Conservation (phyloP, 164 flowering plant species). For the Dillenia turbinata region DNA sequence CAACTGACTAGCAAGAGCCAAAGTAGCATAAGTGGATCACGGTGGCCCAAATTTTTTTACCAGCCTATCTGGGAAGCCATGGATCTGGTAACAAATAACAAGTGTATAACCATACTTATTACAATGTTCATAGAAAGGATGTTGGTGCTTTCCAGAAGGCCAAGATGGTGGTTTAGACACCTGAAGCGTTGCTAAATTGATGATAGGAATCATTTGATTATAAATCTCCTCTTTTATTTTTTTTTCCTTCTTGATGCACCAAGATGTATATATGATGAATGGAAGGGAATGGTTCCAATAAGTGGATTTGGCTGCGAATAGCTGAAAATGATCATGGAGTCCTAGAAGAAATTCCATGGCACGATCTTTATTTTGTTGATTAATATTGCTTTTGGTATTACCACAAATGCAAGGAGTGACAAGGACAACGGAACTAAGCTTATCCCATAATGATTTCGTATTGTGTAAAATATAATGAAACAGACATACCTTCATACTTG, state of each 20-base stretch:
- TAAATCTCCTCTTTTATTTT: constrained; percentile 14
- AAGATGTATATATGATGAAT: constrained; percentile 4
- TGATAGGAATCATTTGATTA: background rate
- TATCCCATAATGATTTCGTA: constrained; percentile 7
- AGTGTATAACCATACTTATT: constrained; percentile 6
- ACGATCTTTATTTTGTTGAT: constrained; percentile 5
- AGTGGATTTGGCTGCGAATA: constrained; percentile 9
- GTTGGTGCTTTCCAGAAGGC: constrained; percentile 6
- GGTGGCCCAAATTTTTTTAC: background rate
- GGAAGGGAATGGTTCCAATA: constrained; percentile 10
- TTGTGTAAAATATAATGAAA: constrained; percentile 11
- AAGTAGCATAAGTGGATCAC: background rate
- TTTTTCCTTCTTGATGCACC: constrained; percentile 5
- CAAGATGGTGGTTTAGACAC: no score
- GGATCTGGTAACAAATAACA: background rate
- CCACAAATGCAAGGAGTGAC: constrained; percentile 11
- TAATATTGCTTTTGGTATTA: background rate
- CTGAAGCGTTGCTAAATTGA: background rate
- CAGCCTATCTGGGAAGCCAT: constrained; percentile 3
- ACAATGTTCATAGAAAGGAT: constrained; percentile 7
- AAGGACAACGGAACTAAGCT: background rate
- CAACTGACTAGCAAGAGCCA: background rate
- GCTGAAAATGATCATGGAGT: constrained; percentile 5
- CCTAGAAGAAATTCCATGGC: constrained; percentile 9
- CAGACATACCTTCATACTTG: constrained; percentile 7